These are phyloP conservation scores for Populus tomentosa DNA, from an alignment of 441 rosid genomes.

Conservation along the genomic window DNA sequence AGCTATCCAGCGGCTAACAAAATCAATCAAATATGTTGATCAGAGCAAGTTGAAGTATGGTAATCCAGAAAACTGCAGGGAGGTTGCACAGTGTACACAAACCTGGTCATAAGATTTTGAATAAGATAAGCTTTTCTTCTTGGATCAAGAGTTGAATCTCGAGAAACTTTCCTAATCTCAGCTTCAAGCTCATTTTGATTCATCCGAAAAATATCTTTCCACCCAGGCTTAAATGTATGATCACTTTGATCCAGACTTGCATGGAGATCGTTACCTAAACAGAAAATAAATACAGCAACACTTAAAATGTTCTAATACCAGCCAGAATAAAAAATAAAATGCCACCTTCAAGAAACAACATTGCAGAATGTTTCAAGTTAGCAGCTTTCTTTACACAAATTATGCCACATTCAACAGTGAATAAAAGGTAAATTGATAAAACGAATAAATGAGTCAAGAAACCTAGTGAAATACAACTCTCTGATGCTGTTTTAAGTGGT, in stretches of 20 bases:
- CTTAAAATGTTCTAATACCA: neutral
- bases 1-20: conserved; percentile 83
- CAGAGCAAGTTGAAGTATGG: conserved; percentile 5
- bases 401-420: neutral
- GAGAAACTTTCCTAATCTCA: conserved; percentile 72
- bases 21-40: conserved; percentile 10
- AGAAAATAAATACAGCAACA: conserved; percentile 6
- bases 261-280: conserved; percentile 42
- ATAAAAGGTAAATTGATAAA: neutral
- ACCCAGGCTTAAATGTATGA: conserved; percentile 90
- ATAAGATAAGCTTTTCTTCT: conserved; percentile 75
- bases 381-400: conserved; percentile 2
- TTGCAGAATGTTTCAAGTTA: conserved; percentile 1
- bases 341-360: conserved; percentile 13
- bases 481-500: conserved; percentile 35
- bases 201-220: conserved; percentile 99
- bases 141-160: conserved; percentile 78
- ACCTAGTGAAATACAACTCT: conserved; percentile 49
- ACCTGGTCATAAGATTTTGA: conserved; percentile 85
- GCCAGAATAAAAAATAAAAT: neutral
- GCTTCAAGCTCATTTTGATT: conserved; percentile 86
- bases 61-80: neutral
- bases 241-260: conserved; percentile 73
- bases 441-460: conserved; percentile 3
- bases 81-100: neutral